These are phyloP conservation scores for Fraxinus pennsylvanica DNA, from an alignment of 257 asterid genomes.

Conservation along the genomic window DNA sequence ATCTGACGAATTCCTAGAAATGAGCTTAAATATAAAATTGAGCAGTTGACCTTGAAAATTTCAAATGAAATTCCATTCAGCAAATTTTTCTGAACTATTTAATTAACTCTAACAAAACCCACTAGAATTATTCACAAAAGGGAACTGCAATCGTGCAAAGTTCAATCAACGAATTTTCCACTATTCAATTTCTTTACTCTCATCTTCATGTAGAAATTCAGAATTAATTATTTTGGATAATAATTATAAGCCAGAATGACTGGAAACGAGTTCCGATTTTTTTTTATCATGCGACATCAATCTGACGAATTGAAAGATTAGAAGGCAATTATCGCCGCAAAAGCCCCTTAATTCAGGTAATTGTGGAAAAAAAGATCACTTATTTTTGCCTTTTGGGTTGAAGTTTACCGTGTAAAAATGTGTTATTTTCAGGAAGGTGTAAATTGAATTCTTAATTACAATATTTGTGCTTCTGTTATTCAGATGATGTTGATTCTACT, in stretches of 20 bases:
- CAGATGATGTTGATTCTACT: conserved; percentile 25
- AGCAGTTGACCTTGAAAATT: not conserved
- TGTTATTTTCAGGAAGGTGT: not conserved
- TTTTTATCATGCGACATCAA: conserved; percentile 81
- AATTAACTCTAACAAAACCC: not conserved
- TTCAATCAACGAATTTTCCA: too few relatives aligned
- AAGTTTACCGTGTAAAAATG: not conserved
- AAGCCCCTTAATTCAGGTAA: conserved; percentile 63
- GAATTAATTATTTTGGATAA: too few relatives aligned
- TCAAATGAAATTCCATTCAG: not conserved
- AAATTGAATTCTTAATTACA: not conserved
- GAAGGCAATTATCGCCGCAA: conserved; percentile 70
- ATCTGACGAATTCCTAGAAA: too few relatives aligned
- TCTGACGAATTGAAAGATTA: conserved; percentile 77
- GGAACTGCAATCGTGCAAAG: too few relatives aligned
- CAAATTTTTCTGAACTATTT: not conserved
- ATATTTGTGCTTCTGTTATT: conserved; percentile 7
- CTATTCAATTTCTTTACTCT: too few relatives aligned
- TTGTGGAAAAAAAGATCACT: not conserved
- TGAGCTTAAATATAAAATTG: not conserved
- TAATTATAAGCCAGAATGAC: conserved; percentile 37
- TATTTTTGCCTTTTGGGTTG: not conserved
- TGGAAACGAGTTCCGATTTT: conserved; percentile 87
- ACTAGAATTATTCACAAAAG: not conserved
- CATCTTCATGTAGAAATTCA: too few relatives aligned